Base-by-base conservation (phyloP, 139 green algal species). In the Haematococcus sp. region DNA sequence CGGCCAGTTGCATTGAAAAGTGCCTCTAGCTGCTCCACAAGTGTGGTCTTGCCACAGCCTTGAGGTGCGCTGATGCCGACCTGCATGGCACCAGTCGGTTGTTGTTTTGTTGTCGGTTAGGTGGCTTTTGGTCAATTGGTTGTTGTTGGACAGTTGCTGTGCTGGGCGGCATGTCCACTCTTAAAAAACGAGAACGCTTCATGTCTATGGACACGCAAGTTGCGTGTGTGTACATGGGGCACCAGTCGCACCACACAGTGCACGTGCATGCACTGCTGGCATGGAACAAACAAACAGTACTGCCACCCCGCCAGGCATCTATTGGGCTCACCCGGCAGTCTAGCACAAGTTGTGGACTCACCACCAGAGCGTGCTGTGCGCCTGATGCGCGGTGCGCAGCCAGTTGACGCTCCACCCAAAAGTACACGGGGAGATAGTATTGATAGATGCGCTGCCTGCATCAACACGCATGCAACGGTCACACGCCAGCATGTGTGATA, bases 21-120 rank as follows among this genome's bases (percentile, higher is more conserved):
- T 55, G 73, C 40, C 81, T 94, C 77, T 35, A 99, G 86, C 79
- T 95, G 78, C 68, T 93, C 90, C 58, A 97, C 94, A 9, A 99
- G 63, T 7, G 96, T 99, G 3, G 90, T 94, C 82, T 99, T 99
- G 58, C 96, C 96, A 74, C 93, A 99, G 15, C 96, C 96, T 71
- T 97, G 91, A 13, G 82, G 86, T 0, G 95, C 95, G 40, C 76
- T 91, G 83, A 99, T 97, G 75, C 95, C 95, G 15, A 99, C 69
- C 83, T 90, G 82, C 55, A 55, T 17, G 61, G 34, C 23, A 46
- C 40, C 40, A 49, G 40, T 49, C 7, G n/a, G n/a, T n/a, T n/a
- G n/a, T n/a, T n/a, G n/a, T n/a, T n/a, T n/a, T n/a, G n/a, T n/a
- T n/a, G n/a, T n/a, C n/a, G n/a, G n/a, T n/a, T n/a, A n/a, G n/a